Evolutionary conservation across 2,329 filamentous ascomycete genomes (phyloP).

Genomic region (Diaporthe sp.): DNA sequence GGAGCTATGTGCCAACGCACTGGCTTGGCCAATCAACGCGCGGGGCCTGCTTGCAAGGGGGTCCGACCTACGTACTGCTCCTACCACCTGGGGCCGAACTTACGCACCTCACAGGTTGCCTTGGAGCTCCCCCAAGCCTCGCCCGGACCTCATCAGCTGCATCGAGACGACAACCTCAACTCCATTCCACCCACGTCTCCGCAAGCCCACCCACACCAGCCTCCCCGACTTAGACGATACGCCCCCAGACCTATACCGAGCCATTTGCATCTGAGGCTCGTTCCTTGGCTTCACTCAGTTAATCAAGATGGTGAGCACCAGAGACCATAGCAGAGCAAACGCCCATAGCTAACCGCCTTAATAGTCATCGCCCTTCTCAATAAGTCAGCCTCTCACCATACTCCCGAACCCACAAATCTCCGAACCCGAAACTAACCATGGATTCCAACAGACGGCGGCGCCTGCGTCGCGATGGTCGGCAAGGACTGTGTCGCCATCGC

Average conservation of each 20-base stretch:
- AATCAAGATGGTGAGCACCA: constrained; percentile 52
- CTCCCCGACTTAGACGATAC: neutral
- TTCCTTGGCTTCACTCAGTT: constrained; percentile 18
- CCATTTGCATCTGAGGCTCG: neutral
- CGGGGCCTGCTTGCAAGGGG: neutral
- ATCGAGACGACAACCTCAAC: constrained; percentile 33
- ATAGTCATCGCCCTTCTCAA: constrained; percentile 92
- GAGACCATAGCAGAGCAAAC: constrained; percentile 25
- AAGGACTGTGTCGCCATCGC: constrained; percentile 99
- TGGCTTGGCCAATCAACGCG: constrained; percentile 34
- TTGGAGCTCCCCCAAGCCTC: constrained; percentile 37
- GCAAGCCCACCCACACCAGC: constrained; percentile 18
- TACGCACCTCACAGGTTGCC: constrained; percentile 31
- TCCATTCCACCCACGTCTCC: constrained; percentile 24
- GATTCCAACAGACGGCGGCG: constrained; percentile 78
- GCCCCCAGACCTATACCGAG: neutral
- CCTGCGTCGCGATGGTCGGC: constrained; percentile 98
- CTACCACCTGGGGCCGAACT: constrained; percentile 12
- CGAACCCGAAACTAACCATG: constrained; percentile 43
- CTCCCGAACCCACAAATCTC: constrained; percentile 37
- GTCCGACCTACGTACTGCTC: constrained; percentile 18
- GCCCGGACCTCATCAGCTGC: constrained; percentile 40
- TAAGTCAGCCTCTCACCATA: constrained; percentile 75
- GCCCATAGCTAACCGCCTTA: constrained; percentile 50
- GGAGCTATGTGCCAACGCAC: neutral